Evolutionary conservation across 768 basidiomycete species (phyloP).

Genomic region (Solioccasus polychromus): DNA sequence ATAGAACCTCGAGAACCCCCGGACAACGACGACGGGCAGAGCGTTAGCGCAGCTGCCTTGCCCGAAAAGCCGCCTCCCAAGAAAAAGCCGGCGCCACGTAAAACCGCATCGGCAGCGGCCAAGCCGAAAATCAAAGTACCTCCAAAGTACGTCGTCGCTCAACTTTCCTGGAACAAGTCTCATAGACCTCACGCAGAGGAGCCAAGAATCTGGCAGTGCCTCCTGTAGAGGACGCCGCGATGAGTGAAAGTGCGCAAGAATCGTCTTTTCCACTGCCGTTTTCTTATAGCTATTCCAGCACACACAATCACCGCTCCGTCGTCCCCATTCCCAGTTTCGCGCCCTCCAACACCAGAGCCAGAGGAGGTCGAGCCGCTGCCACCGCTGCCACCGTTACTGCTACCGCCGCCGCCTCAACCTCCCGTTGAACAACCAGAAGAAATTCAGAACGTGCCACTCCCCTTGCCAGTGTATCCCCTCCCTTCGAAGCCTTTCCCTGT

Average conservation of each 20-base stretch:
- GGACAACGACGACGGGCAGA: constrained; percentile 22
- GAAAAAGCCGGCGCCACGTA: constrained; percentile 48
- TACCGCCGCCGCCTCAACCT: constrained; percentile 31
- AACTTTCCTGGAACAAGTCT: background rate
- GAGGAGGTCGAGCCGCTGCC: constrained; percentile 34
- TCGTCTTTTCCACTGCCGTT: background rate
- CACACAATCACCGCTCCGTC: constrained; percentile 72
- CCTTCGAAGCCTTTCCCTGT: constrained; percentile 84
- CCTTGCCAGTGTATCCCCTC: constrained; percentile 67
- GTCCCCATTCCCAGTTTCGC: constrained; percentile 50
- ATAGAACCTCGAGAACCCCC: constrained; percentile 30
- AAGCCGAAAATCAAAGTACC: constrained; percentile 33
- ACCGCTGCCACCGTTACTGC: too few species aligned
- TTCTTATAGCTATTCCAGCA: constrained; percentile 33
- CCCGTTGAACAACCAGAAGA: constrained; percentile 38
- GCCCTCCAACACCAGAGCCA: constrained; percentile 47
- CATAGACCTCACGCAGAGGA: constrained; percentile 28
- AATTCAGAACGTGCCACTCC: constrained; percentile 47
- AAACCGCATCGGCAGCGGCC: constrained; percentile 36
- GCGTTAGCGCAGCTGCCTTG: constrained; percentile 9
- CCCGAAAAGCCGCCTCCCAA: constrained; percentile 41
- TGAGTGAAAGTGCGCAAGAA: constrained; percentile 59
- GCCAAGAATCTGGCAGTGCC: constrained; percentile 29
- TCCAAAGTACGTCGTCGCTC: constrained; percentile 25
- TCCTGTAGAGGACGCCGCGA: constrained; percentile 46